Base-by-base conservation (phyloP, 176 grass and related monocot species). In the Lolium multiflorum region DNA sequence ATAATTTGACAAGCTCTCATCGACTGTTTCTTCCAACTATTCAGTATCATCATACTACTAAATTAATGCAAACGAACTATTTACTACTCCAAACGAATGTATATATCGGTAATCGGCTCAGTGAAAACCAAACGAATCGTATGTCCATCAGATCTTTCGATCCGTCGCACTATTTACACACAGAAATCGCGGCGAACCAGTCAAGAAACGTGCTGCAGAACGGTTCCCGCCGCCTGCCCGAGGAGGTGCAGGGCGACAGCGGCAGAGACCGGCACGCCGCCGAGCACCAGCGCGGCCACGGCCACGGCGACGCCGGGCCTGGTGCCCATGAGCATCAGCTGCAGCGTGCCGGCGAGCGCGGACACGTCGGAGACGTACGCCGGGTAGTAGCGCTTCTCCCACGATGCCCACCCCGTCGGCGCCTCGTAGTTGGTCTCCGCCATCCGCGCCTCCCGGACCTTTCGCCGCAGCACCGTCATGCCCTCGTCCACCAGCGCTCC, bases 321-420 rank as follows among this genome's bases (percentile, higher is more conserved):
- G 5, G 89, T 92, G 75, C 78, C 62, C 74, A 92, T 85, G 50
- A 92, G 56, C n/a, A 90, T 8, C 49, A 80, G 61, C 87, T 95
- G 95, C 90, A 98, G 80, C 37, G 78, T 31, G 81, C 89, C 91
- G 10, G 85, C 49, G 47, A 92, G 12, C 17, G 73, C 44, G 13
- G 91, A 92, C 61, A 95, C 83, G 79, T 89, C 85, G 10, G 91
- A 64, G 75, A 82, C 49, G 87, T 98, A 98, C 46, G 78, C 90
- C 41, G 80, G 21, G 57, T 95, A 97, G 82, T 85, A 91, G 1
- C 80, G 67, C 87, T 89, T 91, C 89, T 97, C 95, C 95, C 95
- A 97, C 31, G 79, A 50, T 74, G 81, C 81, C 92, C 90, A 97
- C 25, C 54, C 63, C 37, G 77, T 25, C 22, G 91, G 89, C 57